Percentiles rank a stretch among this genome's conserved stretches.
Conservation (phyloP, 2,329 filamentous ascomycete species). For the Endocalyx cinctus region DNA sequence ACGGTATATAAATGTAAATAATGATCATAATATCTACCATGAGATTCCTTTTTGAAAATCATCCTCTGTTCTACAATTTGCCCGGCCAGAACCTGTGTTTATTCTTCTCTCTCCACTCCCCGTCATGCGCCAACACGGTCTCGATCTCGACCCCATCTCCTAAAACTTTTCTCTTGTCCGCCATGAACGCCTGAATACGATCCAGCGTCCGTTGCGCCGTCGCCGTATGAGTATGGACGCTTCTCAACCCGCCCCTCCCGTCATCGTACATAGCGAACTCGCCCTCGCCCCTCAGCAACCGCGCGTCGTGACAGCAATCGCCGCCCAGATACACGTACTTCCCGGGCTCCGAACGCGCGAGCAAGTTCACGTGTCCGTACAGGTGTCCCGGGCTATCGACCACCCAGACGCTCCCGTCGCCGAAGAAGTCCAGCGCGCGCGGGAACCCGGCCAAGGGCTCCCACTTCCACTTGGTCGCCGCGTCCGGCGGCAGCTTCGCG, state of each 20-base stretch:
- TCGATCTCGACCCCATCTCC: constrained; percentile 41
- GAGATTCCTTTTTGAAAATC: too few species aligned
- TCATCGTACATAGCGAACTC: constrained; percentile 47
- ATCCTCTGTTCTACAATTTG: too few species aligned
- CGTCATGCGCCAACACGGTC: constrained; percentile 47
- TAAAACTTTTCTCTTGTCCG: constrained; percentile 15
- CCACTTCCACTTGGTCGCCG: constrained; percentile 31
- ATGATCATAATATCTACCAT: too few species aligned
- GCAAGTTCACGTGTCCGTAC: constrained; percentile 45
- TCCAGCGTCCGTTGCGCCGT: constrained; percentile 38
- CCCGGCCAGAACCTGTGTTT: constrained; percentile 26
- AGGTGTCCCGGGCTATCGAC: constrained; percentile 48
- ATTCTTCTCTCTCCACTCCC: constrained; percentile 39
- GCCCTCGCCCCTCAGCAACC: constrained; percentile 47
- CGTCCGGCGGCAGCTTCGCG: constrained; percentile 13
- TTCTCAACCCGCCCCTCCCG: constrained; percentile 36
- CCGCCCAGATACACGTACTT: constrained; percentile 47
- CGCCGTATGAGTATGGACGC: constrained; percentile 46
- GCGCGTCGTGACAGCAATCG: constrained; percentile 48
- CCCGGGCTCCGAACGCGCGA: constrained; percentile 32
- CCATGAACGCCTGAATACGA: constrained; percentile 33
- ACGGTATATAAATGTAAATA: too few species aligned
- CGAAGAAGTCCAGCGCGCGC: constrained; percentile 40
- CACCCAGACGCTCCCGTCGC: constrained; percentile 41
- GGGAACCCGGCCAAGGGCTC: constrained; percentile 38